Conservation (phyloP, 805 yeast species). For the Grigorovia jiainica region DNA sequence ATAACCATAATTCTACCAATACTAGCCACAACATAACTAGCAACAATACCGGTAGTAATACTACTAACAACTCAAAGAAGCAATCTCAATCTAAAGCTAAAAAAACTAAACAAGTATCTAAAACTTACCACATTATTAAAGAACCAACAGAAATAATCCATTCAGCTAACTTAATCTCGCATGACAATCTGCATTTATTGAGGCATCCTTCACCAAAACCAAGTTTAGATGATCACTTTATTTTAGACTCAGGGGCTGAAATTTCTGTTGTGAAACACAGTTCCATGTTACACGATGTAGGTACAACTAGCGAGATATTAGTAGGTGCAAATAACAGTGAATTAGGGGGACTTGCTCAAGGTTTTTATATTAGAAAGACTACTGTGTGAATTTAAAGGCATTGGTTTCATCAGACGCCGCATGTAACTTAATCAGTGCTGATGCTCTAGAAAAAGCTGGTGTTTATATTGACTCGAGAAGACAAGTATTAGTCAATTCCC, state of each 20-base stretch:
- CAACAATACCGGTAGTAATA: too few relatives aligned
- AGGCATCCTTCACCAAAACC: background rate
- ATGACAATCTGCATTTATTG: background rate
- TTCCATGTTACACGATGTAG: background rate
- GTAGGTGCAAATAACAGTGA: background rate
- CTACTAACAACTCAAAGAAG: too few relatives aligned
- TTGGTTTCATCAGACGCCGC: background rate
- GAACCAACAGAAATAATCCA: too few relatives aligned
- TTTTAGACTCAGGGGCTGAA: slow-evolving; percentile 1
- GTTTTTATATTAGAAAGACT: background rate
- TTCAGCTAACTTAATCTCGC: background rate
- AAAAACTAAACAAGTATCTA: too few relatives aligned
- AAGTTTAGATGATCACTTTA: background rate
- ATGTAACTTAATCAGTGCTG: background rate
- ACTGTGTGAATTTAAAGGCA: background rate
- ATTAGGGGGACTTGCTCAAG: background rate
- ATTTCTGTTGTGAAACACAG: background rate
- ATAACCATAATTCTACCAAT: too few relatives aligned
- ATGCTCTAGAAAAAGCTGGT: too few relatives aligned
- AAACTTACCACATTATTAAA: too few relatives aligned
- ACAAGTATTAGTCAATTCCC: too few relatives aligned
- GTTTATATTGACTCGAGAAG: too few relatives aligned
- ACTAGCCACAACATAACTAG: too few relatives aligned
- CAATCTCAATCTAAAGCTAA: too few relatives aligned
- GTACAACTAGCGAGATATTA: background rate